These are phyloP conservation scores for Daldinia concentrica DNA, from an alignment of 495 filamentous ascomycete genomes.

Conservation along the genomic window DNA sequence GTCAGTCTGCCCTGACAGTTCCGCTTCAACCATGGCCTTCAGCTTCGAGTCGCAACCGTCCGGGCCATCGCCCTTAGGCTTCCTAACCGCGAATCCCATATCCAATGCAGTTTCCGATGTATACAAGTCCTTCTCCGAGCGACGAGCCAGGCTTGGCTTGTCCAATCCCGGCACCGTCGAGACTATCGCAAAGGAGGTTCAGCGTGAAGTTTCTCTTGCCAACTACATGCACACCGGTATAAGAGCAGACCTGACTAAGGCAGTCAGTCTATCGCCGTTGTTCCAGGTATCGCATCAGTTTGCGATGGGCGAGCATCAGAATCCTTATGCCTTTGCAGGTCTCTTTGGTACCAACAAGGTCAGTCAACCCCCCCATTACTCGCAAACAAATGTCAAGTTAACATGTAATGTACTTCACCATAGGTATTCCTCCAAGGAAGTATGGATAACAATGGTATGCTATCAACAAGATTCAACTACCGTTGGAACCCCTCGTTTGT, in stretches of 20 bases:
- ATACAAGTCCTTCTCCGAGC: conserved; percentile 83
- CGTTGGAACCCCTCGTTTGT: conserved; percentile 79
- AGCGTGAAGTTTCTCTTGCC: conserved; percentile 92
- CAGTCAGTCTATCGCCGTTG: conserved; percentile 87
- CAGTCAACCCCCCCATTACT: conserved; percentile 49
- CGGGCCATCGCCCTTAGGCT: conserved; percentile 66
- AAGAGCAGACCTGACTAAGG: conserved; percentile 94
- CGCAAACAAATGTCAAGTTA: background rate
- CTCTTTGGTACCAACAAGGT: conserved; percentile 93
- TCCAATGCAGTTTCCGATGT: conserved; percentile 74
- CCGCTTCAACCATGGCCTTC: conserved; percentile 53
- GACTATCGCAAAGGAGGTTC: conserved; percentile 88
- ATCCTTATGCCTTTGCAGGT: conserved; percentile 93
- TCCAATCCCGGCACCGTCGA: conserved; percentile 93
- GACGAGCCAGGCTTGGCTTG: conserved; percentile 85
- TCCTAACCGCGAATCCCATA: conserved; percentile 77
- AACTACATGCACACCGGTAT: conserved; percentile 96
- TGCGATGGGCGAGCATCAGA: conserved; percentile 87
- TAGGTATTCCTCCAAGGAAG: conserved; percentile 96
- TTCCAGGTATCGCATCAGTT: conserved; percentile 99
- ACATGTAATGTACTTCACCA: conserved; percentile 8
- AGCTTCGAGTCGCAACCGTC: conserved; percentile 47
- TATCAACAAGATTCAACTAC: conserved; percentile 88
- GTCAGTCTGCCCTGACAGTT: conserved; percentile 7
- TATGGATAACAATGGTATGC: conserved; percentile 85